Conservation (phyloP, 1,284 basidiomycete species). For the Polyporus tsugae region DNA sequence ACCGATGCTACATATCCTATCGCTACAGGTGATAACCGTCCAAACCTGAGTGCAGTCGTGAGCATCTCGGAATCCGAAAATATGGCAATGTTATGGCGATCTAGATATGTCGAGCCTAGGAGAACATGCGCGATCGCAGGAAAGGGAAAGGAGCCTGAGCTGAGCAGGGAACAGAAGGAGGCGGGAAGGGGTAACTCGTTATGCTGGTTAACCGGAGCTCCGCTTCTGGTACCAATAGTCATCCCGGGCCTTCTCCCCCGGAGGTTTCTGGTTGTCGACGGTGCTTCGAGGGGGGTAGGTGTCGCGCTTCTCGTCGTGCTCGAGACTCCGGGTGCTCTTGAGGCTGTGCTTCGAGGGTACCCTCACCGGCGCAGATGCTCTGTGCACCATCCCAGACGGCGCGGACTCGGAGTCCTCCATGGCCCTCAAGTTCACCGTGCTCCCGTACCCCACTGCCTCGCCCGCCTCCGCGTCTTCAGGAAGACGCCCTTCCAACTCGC, state of each 20-base stretch:
- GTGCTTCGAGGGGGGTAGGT: not conserved
- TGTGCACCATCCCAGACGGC: constrained; percentile 48
- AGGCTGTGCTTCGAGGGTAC: constrained; percentile 7
- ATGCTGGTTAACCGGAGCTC: not conserved
- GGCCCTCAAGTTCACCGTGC: constrained; percentile 21
- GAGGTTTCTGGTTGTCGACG: not conserved
- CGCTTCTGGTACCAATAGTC: constrained; percentile 1
- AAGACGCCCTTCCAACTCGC: not conserved
- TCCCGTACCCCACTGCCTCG: constrained; percentile 1
- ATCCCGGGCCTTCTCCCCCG: not conserved
- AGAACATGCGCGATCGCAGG: not conserved
- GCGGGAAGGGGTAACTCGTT: too few relatives aligned
- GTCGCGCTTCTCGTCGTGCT: not conserved
- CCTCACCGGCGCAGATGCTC: constrained; percentile 29
- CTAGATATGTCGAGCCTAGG: too few relatives aligned
- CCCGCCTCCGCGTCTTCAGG: not conserved
- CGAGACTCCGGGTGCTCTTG: not conserved
- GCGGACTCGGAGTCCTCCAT: constrained; percentile 38
- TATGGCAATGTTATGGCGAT: not conserved
- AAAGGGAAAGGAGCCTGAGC: not conserved
- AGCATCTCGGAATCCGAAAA: not conserved
- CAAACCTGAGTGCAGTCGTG: not conserved
- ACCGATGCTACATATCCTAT: not conserved
- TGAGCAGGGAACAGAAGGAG: too few relatives aligned
- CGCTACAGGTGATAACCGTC: not conserved